Percentiles rank a stretch among this genome's conserved stretches.
Conservation (phyloP, 352 stramenopile genomes). For the Phytopythium chamaehyphon region DNA sequence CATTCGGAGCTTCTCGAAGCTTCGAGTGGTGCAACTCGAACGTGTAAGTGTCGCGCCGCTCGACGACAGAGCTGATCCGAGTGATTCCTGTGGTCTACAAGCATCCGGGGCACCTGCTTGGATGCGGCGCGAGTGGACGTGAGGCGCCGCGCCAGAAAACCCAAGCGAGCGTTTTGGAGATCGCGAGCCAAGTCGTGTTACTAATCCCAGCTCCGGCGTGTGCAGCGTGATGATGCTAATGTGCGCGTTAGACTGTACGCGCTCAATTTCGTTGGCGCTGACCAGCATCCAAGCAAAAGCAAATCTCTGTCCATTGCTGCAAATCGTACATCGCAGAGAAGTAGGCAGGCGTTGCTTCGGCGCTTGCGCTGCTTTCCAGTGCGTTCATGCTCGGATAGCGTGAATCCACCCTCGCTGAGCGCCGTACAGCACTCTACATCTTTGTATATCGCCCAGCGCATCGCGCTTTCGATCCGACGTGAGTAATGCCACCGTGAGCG, state of each 20-base stretch:
- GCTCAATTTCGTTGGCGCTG: slow-evolving; percentile 7
- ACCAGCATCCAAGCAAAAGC: neutral
- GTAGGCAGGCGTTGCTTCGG: no score
- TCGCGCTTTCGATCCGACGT: slow-evolving; percentile 1
- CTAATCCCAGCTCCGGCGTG: slow-evolving; percentile 1
- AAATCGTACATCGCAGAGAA: neutral
- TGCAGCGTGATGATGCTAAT: no score
- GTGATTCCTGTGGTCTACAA: no score
- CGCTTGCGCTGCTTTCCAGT: neutral
- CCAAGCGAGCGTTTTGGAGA: neutral
- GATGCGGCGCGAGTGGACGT: neutral
- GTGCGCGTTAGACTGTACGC: no score
- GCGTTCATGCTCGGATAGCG: neutral
- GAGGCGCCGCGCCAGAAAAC: neutral
- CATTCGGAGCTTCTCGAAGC: slow-evolving; percentile 6
- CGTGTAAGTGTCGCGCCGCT: no score
- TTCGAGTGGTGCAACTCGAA: no score
- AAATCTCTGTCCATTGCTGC: neutral
- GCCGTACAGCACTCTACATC: no score
- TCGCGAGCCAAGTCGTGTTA: neutral
- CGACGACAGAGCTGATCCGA: no score
- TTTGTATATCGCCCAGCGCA: neutral
- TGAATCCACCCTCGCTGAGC: no score
- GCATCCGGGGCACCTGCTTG: neutral
- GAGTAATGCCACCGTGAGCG: slow-evolving; percentile 18